Percentiles rank a stretch among this genome's conserved stretches.
These are phyloP conservation scores for Vitis rupestris DNA, from an alignment of 164 flowering plant species.

Conservation along the genomic window DNA sequence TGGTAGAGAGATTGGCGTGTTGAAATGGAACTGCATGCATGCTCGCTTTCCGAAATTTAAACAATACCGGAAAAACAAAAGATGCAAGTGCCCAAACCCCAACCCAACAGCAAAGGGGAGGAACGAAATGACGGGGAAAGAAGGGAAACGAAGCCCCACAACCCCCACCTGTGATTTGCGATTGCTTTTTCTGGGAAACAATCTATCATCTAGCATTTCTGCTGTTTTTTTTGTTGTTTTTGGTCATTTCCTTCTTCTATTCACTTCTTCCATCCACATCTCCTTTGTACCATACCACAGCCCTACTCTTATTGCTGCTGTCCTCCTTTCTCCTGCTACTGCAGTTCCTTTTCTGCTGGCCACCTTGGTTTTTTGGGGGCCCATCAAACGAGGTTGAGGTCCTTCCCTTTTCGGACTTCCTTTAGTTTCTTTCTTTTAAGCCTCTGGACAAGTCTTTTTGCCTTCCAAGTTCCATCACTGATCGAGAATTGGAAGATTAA, in stretches of 20 bases:
- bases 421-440: slow-evolving; percentile 17
- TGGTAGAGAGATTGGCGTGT: slow-evolving; percentile 28
- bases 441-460: slow-evolving; percentile 15
- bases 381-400: slow-evolving; percentile 35
- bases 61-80: not conserved
- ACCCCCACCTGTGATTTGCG: slow-evolving; percentile 1
- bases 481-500: not conserved
- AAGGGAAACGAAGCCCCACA: slow-evolving; percentile 11
- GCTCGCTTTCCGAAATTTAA: not conserved
- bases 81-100: not conserved
- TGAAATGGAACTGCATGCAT: slow-evolving; percentile 11
- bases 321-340: not conserved
- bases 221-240: slow-evolving; percentile 2
- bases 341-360: not conserved
- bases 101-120: not conserved
- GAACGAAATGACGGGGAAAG: slow-evolving; percentile 1
- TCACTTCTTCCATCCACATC: slow-evolving; percentile 2
- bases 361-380: slow-evolving; percentile 19
- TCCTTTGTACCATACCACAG: not conserved
- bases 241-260: slow-evolving; percentile 14
- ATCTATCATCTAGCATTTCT: not conserved
- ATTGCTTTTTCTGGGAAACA: slow-evolving; percentile 1
- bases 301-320: not conserved
- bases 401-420: slow-evolving; percentile 20
- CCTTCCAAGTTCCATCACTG: slow-evolving; percentile 28